These are phyloP conservation scores for Pythium diclinum DNA, from an alignment of 352 stramenopile genomes.

Conservation along the genomic window DNA sequence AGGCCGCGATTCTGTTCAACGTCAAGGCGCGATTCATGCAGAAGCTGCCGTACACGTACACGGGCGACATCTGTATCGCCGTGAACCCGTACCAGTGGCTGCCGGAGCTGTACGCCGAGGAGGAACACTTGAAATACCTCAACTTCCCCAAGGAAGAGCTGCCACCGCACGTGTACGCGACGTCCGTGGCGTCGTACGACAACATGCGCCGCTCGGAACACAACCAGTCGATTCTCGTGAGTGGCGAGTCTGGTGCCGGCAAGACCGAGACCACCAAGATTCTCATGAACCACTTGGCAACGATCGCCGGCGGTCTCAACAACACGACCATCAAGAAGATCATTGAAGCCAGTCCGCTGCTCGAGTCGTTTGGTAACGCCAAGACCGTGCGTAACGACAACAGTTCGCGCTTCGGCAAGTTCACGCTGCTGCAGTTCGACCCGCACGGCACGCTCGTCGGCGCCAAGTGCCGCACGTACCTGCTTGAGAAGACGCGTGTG, in stretches of 20 bases:
- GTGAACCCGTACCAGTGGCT: constrained; percentile 97
- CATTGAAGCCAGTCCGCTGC: constrained; percentile 96
- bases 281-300: constrained; percentile 84
- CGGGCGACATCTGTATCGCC: constrained; percentile 96
- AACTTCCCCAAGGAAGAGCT: constrained; percentile 73
- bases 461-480: constrained; percentile 94
- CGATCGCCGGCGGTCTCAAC: constrained; percentile 77
- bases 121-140: constrained; percentile 74
- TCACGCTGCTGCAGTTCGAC: constrained; percentile 95
- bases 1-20: constrained; percentile 89
- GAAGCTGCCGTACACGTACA: constrained; percentile 94
- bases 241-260: constrained; percentile 84
- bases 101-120: constrained; percentile 80
- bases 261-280: constrained; percentile 96
- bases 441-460: constrained; percentile 78
- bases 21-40: constrained; percentile 80
- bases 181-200: constrained; percentile 72
- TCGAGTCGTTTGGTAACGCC: constrained; percentile 98
- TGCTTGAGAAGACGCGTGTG: constrained; percentile 96
- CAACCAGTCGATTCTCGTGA: constrained; percentile 88
- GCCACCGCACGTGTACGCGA: constrained; percentile 77
- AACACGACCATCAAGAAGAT: constrained; percentile 95
- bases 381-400: constrained; percentile 98
- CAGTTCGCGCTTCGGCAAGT: constrained; percentile 96
- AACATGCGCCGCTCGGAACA: constrained; percentile 63